Percentiles rank a stretch among this genome's conserved stretches.
phyloP scores from a whole-genome alignment of 2,329 filamentous ascomycete species.

The Phoma sp. region DNA sequence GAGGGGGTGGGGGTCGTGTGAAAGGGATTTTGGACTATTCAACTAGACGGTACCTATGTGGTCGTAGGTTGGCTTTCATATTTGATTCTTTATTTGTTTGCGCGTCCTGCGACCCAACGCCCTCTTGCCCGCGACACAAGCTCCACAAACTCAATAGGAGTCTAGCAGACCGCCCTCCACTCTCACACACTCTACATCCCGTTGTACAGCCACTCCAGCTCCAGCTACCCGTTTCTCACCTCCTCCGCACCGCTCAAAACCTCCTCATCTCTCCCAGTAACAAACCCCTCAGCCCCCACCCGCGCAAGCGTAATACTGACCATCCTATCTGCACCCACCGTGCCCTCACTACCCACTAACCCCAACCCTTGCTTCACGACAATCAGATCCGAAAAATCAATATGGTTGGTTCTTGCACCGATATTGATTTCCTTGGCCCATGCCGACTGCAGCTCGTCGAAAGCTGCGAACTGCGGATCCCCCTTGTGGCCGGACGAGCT shows the following conservation, averaged over 20 bases:
- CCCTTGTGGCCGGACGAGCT: background rate
- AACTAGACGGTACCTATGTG: no score
- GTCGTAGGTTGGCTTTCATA: no score
- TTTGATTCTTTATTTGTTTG: no score
- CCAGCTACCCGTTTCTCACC: background rate
- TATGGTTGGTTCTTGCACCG: background rate
- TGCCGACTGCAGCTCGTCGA: slow-evolving; percentile 10
- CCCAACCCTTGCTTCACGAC: slow-evolving; percentile 19
- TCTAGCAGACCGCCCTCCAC: no score
- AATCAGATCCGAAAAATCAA: slow-evolving; percentile 10
- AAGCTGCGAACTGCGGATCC: slow-evolving; percentile 19
- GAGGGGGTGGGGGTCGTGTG: no score
- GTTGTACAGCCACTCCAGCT: background rate
- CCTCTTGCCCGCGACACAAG: no score
- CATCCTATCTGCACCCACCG: slow-evolving; percentile 14
- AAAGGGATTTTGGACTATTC: no score
- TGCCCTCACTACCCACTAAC: slow-evolving; percentile 8
- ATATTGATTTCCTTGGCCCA: slow-evolving; percentile 18
- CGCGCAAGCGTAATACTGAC: slow-evolving; percentile 13
- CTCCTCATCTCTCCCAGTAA: background rate
- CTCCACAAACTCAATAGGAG: no score
- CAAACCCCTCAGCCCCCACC: slow-evolving; percentile 7
- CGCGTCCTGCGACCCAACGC: no score
- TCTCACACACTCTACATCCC: background rate
- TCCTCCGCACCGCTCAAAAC: background rate